These are phyloP conservation scores for Neonectria magnoliae DNA, from an alignment of 2,329 filamentous ascomycete species.

Conservation along the genomic window DNA sequence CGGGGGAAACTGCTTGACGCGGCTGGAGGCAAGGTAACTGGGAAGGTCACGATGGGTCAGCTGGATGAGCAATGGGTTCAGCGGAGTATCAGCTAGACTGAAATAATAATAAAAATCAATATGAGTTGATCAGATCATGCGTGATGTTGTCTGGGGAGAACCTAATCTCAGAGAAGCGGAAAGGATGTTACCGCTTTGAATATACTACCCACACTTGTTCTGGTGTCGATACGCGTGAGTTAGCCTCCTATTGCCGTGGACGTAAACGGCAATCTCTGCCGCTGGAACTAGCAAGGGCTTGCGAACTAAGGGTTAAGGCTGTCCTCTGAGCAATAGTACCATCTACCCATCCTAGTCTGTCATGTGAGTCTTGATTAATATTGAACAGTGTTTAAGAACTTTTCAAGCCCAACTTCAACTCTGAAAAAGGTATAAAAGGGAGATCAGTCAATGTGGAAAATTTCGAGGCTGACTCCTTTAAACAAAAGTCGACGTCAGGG, in stretches of 20 bases:
- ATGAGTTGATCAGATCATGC: not conserved
- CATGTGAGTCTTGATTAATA: too few relatives aligned
- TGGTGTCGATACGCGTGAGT: not conserved
- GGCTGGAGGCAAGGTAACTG: conserved; percentile 15
- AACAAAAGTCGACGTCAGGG: not conserved
- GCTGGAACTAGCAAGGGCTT: not conserved
- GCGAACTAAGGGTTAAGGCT: not conserved
- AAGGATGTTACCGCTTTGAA: not conserved
- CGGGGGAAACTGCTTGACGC: conserved; percentile 8
- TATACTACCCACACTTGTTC: not conserved
- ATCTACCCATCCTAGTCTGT: too few relatives aligned
- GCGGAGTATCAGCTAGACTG: conserved; percentile 6
- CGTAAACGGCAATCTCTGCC: not conserved
- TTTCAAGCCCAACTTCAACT: too few relatives aligned
- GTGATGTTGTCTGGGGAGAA: not conserved
- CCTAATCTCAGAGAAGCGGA: not conserved
- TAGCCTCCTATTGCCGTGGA: not conserved
- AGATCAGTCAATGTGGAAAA: not conserved
- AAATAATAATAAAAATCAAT: not conserved
- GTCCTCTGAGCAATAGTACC: too few relatives aligned
- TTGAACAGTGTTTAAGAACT: too few relatives aligned
- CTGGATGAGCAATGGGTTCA: conserved; percentile 22
- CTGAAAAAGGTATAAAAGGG: too few relatives aligned
- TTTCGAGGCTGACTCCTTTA: too few relatives aligned
- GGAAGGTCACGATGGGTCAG: conserved; percentile 25